phyloP scores from a whole-genome alignment of 1,139 yeast genomes.

The Pichia sp. region DNA sequence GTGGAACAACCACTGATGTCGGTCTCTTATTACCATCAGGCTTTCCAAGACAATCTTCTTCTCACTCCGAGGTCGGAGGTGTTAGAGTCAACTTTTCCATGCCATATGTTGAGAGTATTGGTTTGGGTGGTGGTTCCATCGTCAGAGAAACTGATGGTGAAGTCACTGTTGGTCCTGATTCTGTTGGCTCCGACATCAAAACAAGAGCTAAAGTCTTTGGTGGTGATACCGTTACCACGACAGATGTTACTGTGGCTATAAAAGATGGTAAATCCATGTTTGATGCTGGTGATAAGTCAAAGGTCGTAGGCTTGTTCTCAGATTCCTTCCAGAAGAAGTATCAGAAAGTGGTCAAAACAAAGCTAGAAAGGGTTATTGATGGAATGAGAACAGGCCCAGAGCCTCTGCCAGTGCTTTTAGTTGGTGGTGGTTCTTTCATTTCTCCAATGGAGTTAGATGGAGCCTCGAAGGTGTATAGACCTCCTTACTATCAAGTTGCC shows the following conservation, averaged over 20 bases:
- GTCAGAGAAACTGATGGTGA: background rate
- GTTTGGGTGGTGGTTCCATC: conserved; percentile 6
- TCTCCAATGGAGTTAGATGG: conserved; percentile 2
- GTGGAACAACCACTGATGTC: conserved; percentile 5
- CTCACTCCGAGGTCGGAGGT: conserved; percentile 2
- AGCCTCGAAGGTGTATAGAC: conserved; percentile 1
- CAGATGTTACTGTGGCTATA: conserved; percentile 3
- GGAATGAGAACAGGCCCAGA: background rate
- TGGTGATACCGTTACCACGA: conserved; percentile 1
- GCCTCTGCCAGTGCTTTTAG: conserved; percentile 2
- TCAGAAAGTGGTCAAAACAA: background rate
- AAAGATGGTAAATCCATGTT: background rate
- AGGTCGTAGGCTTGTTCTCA: background rate
- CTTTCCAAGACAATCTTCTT: conserved; percentile 3
- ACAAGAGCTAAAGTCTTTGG: background rate
- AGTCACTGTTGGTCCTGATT: conserved; percentile 4
- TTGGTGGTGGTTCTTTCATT: conserved; percentile 6
- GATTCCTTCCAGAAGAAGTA: background rate
- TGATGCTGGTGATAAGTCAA: background rate
- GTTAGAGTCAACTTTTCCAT: conserved; percentile 4
- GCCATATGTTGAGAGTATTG: conserved; percentile 3
- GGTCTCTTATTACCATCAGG: conserved; percentile 2
- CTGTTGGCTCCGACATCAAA: conserved; percentile 1
- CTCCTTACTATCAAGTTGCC: conserved; percentile 3
- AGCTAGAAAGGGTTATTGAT: conserved; percentile 4